Evolutionary conservation across 2,329 filamentous ascomycete genomes (phyloP), one percentile per base, ranked within the genome.

Genomic region (Penicillium crustosum): DNA sequence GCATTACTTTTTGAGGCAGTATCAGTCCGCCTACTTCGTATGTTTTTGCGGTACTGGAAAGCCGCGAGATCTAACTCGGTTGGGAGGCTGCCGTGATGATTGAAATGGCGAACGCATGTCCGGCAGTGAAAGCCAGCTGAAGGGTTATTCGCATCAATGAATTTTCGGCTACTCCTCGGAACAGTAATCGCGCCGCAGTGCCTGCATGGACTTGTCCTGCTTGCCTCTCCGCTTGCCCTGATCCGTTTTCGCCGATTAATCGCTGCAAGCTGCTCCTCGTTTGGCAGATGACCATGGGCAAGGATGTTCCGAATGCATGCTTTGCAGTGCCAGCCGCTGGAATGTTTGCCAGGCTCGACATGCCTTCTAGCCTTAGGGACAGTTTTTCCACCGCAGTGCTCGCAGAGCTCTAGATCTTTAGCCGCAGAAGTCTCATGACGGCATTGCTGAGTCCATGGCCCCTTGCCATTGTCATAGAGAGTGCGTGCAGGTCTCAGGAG

Each of bases 261-360:
- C 10, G 27, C 21, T 27, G 15, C 43, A 25, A 57, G 42, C 25
- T 57, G 55, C n/a, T 57, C 49, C 27, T 53, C 36, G 7, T 53
- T 57, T 17, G 55, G 55, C 4, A 57, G 35, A 23, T 35, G 27
- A 9, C 49, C 55, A 25, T 48, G 23, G 2, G 17, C 4, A n/a
- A 12, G 12, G 15, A 29, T 12, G 9, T 19, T 53, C 17, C 42
- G 43, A 23, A 41, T 2, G 27, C 55, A 57, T 1, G 55, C 25
- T 35, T 53, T 57, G 36, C 55, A 57, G 23, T 57, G 49, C 55
- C 55, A 57, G 49, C 55, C 55, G 10, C 35, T 53, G 13, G 55
- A 42, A 9, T n/a, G 23, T 9, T 57, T 35, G 9, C 29, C 12
- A 43, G 49, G 27, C 3, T 57, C 55, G 13, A 47, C 49, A 9